A percentile compares a stretch with the other conserved stretches of the same genome.
Conservation (phyloP, 2,329 filamentous ascomycete genomes). For the Fusarium keratoplasticum region DNA sequence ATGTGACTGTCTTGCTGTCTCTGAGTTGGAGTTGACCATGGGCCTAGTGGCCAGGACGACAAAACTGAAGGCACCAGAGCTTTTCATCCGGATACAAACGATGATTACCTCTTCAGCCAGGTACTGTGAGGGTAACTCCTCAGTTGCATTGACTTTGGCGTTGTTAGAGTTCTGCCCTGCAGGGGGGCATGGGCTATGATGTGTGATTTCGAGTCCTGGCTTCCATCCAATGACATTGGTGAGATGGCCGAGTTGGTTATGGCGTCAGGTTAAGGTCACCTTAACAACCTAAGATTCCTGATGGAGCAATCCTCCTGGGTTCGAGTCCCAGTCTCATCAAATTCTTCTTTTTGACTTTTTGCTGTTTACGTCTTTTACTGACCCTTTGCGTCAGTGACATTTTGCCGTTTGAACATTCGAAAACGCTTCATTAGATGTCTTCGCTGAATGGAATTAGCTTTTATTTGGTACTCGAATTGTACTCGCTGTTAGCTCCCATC, state of each 20-base stretch:
- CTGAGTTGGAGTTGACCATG: not conserved
- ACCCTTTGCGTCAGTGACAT: not conserved
- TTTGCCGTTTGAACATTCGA: not conserved
- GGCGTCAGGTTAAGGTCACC: constrained; percentile 35
- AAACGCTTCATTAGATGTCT: too few species aligned
- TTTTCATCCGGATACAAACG: not conserved
- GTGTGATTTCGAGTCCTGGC: fast-evolving
- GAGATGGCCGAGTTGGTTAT: constrained; percentile 38
- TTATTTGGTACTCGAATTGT: not conserved
- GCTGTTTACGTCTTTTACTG: not conserved
- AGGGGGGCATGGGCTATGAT: fast-evolving
- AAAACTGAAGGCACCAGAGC: not conserved
- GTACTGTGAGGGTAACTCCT: not conserved
- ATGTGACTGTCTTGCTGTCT: not conserved
- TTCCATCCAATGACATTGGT: constrained; percentile 4
- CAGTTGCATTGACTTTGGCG: not conserved
- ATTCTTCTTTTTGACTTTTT: constrained; percentile 50
- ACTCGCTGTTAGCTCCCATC: not conserved
- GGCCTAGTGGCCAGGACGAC: not conserved
- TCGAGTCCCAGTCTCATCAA: constrained; percentile 37
- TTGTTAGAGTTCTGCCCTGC: not conserved
- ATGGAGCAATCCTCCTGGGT: constrained; percentile 37
- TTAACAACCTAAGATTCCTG: constrained; percentile 28
- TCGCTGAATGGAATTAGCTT: not conserved
- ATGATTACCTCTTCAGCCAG: not conserved